Evolutionary conservation across 2,329 filamentous ascomycete genomes (phyloP), one percentile per base, ranked within the genome.

Genomic region (Aaosphaeria pasadenensis): DNA sequence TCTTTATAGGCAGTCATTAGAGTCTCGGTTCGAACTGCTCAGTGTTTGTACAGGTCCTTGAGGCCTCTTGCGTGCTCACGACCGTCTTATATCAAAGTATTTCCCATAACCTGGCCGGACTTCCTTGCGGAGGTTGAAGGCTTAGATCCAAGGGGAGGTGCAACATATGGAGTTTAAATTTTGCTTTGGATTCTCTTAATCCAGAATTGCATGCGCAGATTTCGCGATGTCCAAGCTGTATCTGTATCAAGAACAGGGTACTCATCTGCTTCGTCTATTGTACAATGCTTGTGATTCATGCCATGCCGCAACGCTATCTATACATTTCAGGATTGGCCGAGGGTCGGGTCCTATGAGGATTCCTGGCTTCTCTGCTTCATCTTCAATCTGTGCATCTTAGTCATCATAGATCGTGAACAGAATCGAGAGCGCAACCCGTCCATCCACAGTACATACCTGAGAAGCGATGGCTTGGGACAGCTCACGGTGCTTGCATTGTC

Each of bases 61-160:
- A 75, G 86, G 78, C 81, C 88, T 91, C 87, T 77, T 78, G 89
- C 91, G 92, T 89, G 94, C 94, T 99, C 91, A 91, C 86, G 89
- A 91, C 88, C 80, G 88, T 88, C 92, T 87, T 89, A 95, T 89
- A 88, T 70, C 78, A 83, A 77, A 73, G 74, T 76, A 77, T 79
- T 85, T 82, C 84, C 68, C 73, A 62, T 65, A 87, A 58, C 56
- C 73, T 72, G 64, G 63, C 66, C 72, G 64, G 63, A 71, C 65
- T 69, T 85, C 77, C 81, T 78, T 57, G 66, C 53, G 71, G 57
- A 66, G 68, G 53, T 53, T 71, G 68, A 64, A 57, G 64, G 69
- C 56, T 61, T 63, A 70, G 73, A 71, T 67, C 57, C 65, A 58
- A 71, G 66, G 70, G 66, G 66, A 62, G 66, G 67, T 71, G 74